Percentiles rank a stretch among this genome's conserved stretches.
These are phyloP conservation scores for Tylopilus intermedius DNA, from an alignment of 768 basidiomycete genomes.

Conservation along the genomic window DNA sequence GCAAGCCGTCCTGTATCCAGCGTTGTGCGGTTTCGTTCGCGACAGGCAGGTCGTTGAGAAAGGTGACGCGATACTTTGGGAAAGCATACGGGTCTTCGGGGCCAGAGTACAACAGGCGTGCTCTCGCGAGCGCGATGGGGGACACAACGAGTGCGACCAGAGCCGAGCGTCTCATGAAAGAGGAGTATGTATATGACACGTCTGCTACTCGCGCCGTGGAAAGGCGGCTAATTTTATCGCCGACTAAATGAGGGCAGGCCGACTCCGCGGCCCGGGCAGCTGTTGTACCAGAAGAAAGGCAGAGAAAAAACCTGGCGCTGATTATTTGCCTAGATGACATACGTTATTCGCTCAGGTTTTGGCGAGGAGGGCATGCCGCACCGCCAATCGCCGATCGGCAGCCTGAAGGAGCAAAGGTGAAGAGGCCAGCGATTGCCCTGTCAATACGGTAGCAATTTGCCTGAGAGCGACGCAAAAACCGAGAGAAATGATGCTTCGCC, in stretches of 20 bases:
- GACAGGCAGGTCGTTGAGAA: conserved; percentile 75
- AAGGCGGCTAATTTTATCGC: conserved; percentile 27
- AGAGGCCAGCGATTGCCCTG: background rate
- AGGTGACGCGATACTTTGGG: conserved; percentile 76
- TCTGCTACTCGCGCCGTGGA: conserved; percentile 12
- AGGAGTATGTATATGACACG: background rate
- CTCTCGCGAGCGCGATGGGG: conserved; percentile 14
- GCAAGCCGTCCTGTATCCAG: conserved; percentile 71
- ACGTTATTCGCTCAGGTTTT: background rate
- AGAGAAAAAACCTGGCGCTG: background rate
- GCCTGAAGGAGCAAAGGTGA: background rate
- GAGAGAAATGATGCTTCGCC: conserved; percentile 34
- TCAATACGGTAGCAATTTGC: conserved; percentile 18
- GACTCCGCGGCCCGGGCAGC: conserved; percentile 25
- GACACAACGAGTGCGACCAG: conserved; percentile 17
- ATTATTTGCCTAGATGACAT: background rate
- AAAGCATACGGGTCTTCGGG: conserved; percentile 79
- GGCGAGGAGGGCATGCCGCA: conserved; percentile 11
- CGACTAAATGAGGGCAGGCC: conserved; percentile 22
- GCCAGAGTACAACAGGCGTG: conserved; percentile 55
- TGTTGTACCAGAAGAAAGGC: background rate
- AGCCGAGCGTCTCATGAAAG: conserved; percentile 16
- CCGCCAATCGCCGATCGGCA: conserved; percentile 29
- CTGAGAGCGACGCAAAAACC: conserved; percentile 21
- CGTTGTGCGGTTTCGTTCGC: conserved; percentile 64